phyloP scores from a whole-genome alignment of 2,329 filamentous ascomycete genomes.

The Ustilaginoidea virens region DNA sequence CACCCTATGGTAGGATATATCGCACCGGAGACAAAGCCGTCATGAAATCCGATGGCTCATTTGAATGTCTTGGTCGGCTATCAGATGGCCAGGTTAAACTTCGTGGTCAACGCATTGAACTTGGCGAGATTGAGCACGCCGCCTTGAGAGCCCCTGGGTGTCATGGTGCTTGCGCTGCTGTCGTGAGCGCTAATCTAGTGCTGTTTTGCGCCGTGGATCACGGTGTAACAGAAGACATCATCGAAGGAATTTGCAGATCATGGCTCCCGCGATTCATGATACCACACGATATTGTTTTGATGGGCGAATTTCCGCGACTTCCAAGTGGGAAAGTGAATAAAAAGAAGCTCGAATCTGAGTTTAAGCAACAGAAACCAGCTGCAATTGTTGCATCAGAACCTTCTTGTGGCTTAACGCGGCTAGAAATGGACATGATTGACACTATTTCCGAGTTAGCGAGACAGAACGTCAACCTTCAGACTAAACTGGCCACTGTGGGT shows the following conservation, averaged over 20 bases:
- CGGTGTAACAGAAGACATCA: constrained; percentile 15
- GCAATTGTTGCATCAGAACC: constrained; percentile 1
- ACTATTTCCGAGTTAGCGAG: constrained; percentile 26
- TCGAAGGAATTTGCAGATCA: constrained; percentile 45
- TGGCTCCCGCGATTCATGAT: constrained; percentile 81
- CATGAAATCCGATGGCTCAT: constrained; percentile 46
- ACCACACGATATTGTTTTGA: constrained; percentile 53
- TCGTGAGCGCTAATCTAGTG: constrained; percentile 55
- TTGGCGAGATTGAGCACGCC: constrained; percentile 64
- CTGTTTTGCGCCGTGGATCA: constrained; percentile 51
- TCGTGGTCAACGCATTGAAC: constrained; percentile 66
- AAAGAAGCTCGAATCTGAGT: constrained; percentile 42
- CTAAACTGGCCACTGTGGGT: constrained; percentile 36
- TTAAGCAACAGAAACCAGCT: constrained; percentile 9
- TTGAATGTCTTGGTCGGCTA: constrained; percentile 77
- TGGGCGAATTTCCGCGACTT: constrained; percentile 53
- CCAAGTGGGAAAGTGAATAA: constrained; percentile 75
- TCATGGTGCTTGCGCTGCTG: constrained; percentile 48
- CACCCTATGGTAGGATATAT: constrained; percentile 57
- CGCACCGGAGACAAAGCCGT: constrained; percentile 73
- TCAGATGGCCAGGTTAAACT: constrained; percentile 73
- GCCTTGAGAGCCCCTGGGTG: constrained; percentile 45
- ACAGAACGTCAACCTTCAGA: constrained; percentile 17
- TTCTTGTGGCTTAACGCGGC: constrained; percentile 7
- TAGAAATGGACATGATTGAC: constrained; percentile 18